Conservation (phyloP, 805 yeast species). For the Yarrowia keelungensis region DNA sequence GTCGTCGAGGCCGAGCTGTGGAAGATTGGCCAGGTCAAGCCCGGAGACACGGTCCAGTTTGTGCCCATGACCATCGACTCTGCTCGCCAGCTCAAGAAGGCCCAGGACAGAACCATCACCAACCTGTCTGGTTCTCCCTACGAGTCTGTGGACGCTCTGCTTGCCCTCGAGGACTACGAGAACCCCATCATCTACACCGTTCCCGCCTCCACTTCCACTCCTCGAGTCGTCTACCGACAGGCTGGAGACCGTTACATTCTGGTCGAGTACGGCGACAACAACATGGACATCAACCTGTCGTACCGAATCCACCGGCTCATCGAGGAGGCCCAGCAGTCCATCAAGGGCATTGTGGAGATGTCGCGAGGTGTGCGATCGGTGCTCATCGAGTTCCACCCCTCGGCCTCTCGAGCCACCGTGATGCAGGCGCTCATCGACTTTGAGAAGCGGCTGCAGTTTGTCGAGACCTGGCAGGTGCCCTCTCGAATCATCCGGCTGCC, state of each 20-base stretch:
- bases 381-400: slow-evolving; percentile 79
- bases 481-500: slow-evolving; percentile 87
- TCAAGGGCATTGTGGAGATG: slow-evolving; percentile 89
- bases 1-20: slow-evolving; percentile 96
- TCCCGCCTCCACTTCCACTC: slow-evolving; percentile 59
- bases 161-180: slow-evolving; percentile 62
- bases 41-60: slow-evolving; percentile 86
- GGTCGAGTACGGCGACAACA: slow-evolving; percentile 91
- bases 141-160: slow-evolving; percentile 66
- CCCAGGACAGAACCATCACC: slow-evolving; percentile 59
- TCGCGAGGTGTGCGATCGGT: slow-evolving; percentile 97
- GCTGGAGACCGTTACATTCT: slow-evolving; percentile 95
- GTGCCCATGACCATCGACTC: slow-evolving; percentile 73
- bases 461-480: slow-evolving; percentile 82
- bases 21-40: slow-evolving; percentile 98
- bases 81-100: slow-evolving; percentile 68
- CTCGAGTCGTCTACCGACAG: slow-evolving; percentile 85
- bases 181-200: slow-evolving; percentile 74
- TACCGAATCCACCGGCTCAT: slow-evolving; percentile 87
- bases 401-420: slow-evolving; percentile 66
- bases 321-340: slow-evolving; percentile 70
- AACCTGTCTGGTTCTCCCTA: slow-evolving; percentile 54
- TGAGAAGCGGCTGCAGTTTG: slow-evolving; percentile 75
- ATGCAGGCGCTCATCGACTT: slow-evolving; percentile 71
- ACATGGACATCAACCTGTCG: slow-evolving; percentile 81